A percentile compares a stretch with the other conserved stretches of the same genome.
These are phyloP conservation scores for Kluyveromyces sp. DNA, from an alignment of 1,139 yeast genomes.

Conservation along the genomic window DNA sequence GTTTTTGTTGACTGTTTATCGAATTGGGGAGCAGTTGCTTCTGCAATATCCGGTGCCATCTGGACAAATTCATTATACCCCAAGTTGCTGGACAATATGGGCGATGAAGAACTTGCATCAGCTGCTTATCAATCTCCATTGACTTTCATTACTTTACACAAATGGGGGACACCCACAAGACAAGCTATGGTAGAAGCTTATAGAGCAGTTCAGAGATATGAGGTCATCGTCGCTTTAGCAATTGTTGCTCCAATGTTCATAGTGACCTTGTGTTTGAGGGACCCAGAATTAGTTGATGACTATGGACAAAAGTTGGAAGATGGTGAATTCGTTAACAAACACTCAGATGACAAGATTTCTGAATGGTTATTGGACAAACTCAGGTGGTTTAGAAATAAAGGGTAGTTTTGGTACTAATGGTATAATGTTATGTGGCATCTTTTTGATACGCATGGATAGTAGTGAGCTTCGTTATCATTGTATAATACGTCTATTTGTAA, in stretches of 20 bases:
- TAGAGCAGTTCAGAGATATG: conserved; percentile 45
- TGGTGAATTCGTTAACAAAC: conserved; percentile 30
- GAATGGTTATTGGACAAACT: too few relatives aligned
- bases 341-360: too few relatives aligned
- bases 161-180: conserved; percentile 56
- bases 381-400: too few relatives aligned
- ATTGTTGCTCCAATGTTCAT: conserved; percentile 30
- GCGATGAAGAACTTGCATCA: conserved; percentile 32
- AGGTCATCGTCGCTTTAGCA: conserved; percentile 45
- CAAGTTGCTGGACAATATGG: conserved; percentile 18
- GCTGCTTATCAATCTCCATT: conserved; percentile 46
- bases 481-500: too few relatives aligned
- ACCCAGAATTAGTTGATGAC: conserved; percentile 35
- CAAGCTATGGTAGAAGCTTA: conserved; percentile 46
- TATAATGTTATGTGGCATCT: too few relatives aligned
- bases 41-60: conserved; percentile 46
- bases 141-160: conserved; percentile 35
- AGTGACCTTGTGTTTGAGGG: conserved; percentile 44
- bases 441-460: too few relatives aligned
- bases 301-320: conserved; percentile 28
- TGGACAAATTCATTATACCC: conserved; percentile 44
- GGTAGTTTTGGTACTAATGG: too few relatives aligned
- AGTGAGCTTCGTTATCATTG: too few relatives aligned
- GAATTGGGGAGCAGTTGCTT: conserved; percentile 47
- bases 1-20: conserved; percentile 43